These are phyloP conservation scores for Rhododendron williamsianum DNA, from an alignment of 148 eudicot genomes.

Conservation along the genomic window DNA sequence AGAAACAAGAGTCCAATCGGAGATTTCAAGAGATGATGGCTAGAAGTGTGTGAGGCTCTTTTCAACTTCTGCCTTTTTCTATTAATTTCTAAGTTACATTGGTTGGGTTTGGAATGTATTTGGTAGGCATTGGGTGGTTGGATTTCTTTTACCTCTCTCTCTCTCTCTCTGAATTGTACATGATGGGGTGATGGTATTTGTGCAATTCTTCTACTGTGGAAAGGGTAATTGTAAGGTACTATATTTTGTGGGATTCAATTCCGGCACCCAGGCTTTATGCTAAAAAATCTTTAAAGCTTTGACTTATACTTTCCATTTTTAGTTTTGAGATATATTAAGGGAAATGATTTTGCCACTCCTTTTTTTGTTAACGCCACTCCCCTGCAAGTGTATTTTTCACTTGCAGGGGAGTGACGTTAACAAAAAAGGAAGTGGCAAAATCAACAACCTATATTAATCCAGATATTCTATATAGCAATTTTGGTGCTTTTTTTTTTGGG, in stretches of 20 bases:
- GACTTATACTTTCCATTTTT: background rate
- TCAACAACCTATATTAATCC: too few species aligned
- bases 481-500: background rate
- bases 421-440: too few species aligned
- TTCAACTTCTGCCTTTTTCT: background rate
- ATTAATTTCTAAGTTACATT: background rate
- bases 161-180: constrained; percentile 32
- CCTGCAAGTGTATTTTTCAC: too few species aligned
- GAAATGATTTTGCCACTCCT: too few species aligned
- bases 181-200: constrained; percentile 27
- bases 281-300: background rate
- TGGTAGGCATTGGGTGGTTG: background rate
- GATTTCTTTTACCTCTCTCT: background rate
- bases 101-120: background rate
- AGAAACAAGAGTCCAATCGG: constrained; percentile 86
- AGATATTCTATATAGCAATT: background rate
- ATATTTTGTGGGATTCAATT: background rate
- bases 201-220: constrained; percentile 14
- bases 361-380: too few species aligned
- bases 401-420: too few species aligned
- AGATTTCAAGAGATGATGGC: constrained; percentile 96
- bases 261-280: background rate
- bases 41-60: constrained; percentile 54
- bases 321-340: too few species aligned
- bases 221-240: constrained; percentile 5